Conservation (phyloP, 2,329 filamentous ascomycete species). For the Fusarium nygamai region DNA sequence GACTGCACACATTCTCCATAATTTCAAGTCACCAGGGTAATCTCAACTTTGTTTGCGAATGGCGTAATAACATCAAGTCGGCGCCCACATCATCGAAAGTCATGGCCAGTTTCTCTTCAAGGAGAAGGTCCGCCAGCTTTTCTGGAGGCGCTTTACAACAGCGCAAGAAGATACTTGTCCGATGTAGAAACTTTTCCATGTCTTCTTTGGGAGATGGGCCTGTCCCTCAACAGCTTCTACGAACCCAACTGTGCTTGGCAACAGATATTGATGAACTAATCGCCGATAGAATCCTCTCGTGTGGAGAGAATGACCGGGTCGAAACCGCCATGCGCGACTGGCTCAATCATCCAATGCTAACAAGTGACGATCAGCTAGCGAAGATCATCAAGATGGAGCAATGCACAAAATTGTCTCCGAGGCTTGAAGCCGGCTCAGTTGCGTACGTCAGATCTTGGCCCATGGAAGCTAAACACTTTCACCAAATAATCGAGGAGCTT, state of each 20-base stretch:
- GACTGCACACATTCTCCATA: neutral
- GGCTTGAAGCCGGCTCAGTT: neutral
- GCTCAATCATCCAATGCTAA: neutral
- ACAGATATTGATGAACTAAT: neutral
- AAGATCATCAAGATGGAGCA: rapidly evolving
- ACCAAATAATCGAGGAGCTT: neutral
- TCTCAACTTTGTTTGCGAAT: too few relatives aligned
- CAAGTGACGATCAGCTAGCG: neutral
- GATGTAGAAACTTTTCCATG: rapidly evolving
- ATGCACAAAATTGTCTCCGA: neutral
- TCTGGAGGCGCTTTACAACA: rapidly evolving
- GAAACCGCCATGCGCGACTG: neutral
- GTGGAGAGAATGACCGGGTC: rapidly evolving
- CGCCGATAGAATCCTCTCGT: rapidly evolving
- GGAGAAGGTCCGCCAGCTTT: neutral
- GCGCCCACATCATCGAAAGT: neutral
- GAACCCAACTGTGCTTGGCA: neutral
- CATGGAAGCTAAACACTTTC: neutral
- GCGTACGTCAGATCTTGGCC: neutral
- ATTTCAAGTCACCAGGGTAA: neutral
- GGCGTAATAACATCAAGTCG: neutral
- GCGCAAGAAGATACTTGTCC: neutral
- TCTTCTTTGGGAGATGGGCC: rapidly evolving
- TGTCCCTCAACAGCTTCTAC: neutral
- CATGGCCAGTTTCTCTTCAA: neutral